Percentiles rank a stretch among this genome's conserved stretches.
These are phyloP conservation scores for Asterella californica DNA, from an alignment of 225 moss, liverwort and hornwort genomes.

Conservation along the genomic window DNA sequence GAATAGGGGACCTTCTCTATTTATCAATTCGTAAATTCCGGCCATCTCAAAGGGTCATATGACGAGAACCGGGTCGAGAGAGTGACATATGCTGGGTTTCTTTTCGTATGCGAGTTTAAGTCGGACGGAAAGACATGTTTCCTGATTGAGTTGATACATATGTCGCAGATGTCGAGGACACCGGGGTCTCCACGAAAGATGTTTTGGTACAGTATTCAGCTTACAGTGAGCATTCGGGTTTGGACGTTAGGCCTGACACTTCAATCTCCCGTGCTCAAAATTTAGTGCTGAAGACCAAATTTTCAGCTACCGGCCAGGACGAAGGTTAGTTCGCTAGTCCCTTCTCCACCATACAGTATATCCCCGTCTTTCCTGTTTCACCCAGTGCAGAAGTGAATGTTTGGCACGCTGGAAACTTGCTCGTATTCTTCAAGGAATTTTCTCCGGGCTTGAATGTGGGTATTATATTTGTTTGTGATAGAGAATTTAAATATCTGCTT, in stretches of 20 bases:
- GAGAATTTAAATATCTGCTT: no score
- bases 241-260: not conserved
- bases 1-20: not conserved
- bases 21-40: not conserved
- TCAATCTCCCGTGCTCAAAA: not conserved
- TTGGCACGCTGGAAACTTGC: no score
- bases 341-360: not conserved
- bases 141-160: no score
- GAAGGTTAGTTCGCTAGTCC: not conserved
- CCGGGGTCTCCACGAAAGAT: not conserved
- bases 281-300: not conserved
- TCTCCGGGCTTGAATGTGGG: not conserved
- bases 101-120: not conserved
- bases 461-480: not conserved
- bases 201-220: not conserved
- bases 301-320: no score
- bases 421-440: not conserved
- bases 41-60: no score
- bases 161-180: not conserved
- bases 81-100: not conserved
- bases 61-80: not conserved
- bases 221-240: no score
- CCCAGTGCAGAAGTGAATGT: not conserved
- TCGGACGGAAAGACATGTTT: not conserved
- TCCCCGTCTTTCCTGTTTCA: not conserved